phyloP scores from a whole-genome alignment of 495 filamentous ascomycete species.

The Penicillium arizonense region DNA sequence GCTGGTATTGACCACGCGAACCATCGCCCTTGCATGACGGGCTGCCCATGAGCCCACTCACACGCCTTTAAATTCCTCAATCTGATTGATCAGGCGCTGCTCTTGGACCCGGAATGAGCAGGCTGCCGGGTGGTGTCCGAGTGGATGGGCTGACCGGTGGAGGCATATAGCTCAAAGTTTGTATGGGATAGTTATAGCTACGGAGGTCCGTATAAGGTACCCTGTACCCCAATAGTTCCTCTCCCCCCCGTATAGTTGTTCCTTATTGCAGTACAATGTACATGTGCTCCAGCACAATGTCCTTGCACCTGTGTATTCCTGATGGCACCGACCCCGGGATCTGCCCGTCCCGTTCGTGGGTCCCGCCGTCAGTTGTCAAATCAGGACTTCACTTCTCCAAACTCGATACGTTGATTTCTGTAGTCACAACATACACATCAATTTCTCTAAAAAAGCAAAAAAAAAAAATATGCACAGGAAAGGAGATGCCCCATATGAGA shows the following conservation, averaged over 20 bases:
- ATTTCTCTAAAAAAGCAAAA: conserved; percentile 19
- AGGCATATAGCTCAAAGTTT: too few relatives aligned
- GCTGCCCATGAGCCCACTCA: neutral
- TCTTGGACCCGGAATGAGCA: neutral
- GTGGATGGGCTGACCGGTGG: neutral
- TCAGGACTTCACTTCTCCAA: conserved; percentile 8
- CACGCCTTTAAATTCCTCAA: neutral
- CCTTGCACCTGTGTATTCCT: neutral
- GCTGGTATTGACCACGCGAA: conserved; percentile 5
- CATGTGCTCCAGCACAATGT: too few relatives aligned
- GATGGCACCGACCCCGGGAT: conserved; percentile 8
- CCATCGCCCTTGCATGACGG: conserved; percentile 1
- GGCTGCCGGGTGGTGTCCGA: neutral
- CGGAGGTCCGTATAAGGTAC: too few relatives aligned
- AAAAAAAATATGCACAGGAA: conserved; percentile 23
- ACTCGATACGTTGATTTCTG: neutral
- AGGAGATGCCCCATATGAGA: conserved; percentile 10
- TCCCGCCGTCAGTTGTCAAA: conserved; percentile 6
- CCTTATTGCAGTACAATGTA: too few relatives aligned
- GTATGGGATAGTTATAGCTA: too few relatives aligned
- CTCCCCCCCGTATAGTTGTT: too few relatives aligned
- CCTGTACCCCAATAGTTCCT: too few relatives aligned
- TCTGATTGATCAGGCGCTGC: neutral
- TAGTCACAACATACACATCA: conserved; percentile 15
- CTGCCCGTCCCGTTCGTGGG: conserved; percentile 20